These are phyloP conservation scores for Penicillium angulare DNA, from an alignment of 495 filamentous ascomycete genomes.

Conservation along the genomic window DNA sequence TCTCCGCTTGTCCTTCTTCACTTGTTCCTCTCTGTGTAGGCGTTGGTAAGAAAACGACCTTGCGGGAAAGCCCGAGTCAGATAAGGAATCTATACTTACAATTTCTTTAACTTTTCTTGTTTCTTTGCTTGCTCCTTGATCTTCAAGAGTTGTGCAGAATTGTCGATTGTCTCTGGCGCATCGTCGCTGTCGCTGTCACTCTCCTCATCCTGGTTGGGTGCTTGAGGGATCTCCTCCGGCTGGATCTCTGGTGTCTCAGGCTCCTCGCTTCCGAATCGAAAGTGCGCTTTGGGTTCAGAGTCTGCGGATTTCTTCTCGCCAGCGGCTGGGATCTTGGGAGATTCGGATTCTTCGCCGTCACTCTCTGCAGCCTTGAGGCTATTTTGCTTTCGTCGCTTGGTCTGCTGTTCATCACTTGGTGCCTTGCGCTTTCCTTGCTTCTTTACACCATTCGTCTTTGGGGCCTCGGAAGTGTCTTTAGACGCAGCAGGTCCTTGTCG, in stretches of 20 bases:
- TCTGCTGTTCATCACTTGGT: slow-evolving; percentile 26
- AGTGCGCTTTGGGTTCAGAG: slow-evolving; percentile 31
- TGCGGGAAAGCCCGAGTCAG: background rate
- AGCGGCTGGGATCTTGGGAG: slow-evolving; percentile 9
- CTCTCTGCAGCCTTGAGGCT: slow-evolving; percentile 24
- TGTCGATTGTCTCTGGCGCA: slow-evolving; percentile 51
- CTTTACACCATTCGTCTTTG: slow-evolving; percentile 13
- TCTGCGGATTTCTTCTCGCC: slow-evolving; percentile 12
- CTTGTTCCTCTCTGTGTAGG: slow-evolving; percentile 38
- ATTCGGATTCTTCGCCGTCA: slow-evolving; percentile 3
- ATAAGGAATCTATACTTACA: slow-evolving; percentile 25
- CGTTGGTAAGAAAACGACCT: slow-evolving; percentile 16
- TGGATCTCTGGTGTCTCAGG: slow-evolving; percentile 28
- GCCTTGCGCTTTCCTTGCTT: slow-evolving; percentile 39
- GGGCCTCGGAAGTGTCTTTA: slow-evolving; percentile 14
- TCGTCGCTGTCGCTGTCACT: slow-evolving; percentile 38
- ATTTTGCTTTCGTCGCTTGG: slow-evolving; percentile 40
- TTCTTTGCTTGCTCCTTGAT: slow-evolving; percentile 44
- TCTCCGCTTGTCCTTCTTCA: slow-evolving; percentile 46
- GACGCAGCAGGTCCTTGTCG: slow-evolving; percentile 26
- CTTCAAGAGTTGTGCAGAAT: slow-evolving; percentile 40
- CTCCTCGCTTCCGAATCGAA: slow-evolving; percentile 48
- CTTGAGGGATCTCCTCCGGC: slow-evolving; percentile 21
- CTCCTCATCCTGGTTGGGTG: slow-evolving; percentile 21
- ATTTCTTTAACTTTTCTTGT: slow-evolving; percentile 34